These are phyloP conservation scores for Psidium friedrichsthalianum DNA, from an alignment of 345 rosid genomes.

Conservation along the genomic window DNA sequence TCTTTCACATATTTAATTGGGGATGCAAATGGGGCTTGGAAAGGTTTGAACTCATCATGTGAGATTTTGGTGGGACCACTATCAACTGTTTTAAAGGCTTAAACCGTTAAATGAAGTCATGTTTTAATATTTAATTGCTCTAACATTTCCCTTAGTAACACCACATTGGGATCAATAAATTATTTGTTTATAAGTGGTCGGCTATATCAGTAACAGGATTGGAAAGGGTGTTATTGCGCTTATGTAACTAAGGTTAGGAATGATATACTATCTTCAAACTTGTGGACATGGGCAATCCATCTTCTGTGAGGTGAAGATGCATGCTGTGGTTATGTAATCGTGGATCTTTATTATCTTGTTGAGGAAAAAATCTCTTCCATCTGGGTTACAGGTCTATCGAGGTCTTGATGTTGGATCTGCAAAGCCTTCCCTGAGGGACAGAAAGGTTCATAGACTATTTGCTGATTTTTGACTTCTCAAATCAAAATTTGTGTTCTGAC, in stretches of 20 bases:
- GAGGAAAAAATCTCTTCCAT: background rate
- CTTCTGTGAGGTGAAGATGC: background rate
- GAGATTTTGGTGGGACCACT: no score
- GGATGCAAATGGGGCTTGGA: no score
- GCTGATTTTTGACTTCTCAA: background rate
- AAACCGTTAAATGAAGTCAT: no score
- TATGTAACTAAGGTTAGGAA: background rate
- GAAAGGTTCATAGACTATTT: constrained; percentile 36
- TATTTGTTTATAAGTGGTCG: no score
- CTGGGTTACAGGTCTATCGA: constrained; percentile 49
- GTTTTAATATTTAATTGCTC: no score
- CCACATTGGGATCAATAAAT: background rate
- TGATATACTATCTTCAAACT: background rate
- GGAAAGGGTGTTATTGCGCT: background rate
- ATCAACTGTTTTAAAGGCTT: no score
- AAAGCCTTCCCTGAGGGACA: constrained; percentile 55
- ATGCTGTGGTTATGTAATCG: background rate
- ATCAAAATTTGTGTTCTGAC: background rate
- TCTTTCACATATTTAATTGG: no score
- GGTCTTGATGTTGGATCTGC: constrained; percentile 85
- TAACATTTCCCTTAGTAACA: background rate
- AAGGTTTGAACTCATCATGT: no score
- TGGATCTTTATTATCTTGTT: background rate
- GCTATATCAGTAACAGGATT: background rate
- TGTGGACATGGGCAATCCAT: background rate